phyloP scores from a whole-genome alignment of 2,329 filamentous ascomycete genomes.

The Grosmannia huntii region DNA sequence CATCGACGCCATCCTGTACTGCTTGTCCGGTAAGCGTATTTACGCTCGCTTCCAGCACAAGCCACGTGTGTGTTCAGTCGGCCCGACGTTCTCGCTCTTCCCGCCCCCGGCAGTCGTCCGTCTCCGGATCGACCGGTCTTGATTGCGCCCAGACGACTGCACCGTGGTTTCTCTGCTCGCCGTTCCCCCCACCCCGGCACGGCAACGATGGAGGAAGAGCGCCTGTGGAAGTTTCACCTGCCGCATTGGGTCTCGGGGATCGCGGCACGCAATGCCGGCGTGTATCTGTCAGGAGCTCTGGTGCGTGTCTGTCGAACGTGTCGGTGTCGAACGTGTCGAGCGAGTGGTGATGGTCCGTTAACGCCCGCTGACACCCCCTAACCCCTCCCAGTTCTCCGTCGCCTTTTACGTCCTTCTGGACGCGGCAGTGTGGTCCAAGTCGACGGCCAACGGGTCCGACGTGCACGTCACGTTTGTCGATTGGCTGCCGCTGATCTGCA shows the following conservation, averaged over 20 bases:
- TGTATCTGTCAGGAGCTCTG: conserved; percentile 50
- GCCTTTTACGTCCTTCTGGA: conserved; percentile 59
- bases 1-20: not conserved
- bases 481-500: conserved; percentile 58
- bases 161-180: not conserved
- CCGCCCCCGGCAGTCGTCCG: too few species aligned
- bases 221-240: conserved; percentile 54
- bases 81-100: too few species aligned
- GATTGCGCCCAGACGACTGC: not conserved
- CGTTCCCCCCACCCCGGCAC: too few species aligned
- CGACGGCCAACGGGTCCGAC: conserved; percentile 43
- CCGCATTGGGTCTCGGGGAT: conserved; percentile 55
- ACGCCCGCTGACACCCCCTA: not conserved
- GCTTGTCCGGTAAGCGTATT: too few species aligned
- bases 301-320: conserved; percentile 30
- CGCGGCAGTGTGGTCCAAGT: conserved; percentile 54
- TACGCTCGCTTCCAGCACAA: too few species aligned
- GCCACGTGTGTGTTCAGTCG: too few species aligned
- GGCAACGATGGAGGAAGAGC: conserved; percentile 36
- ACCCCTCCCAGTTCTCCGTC: conserved; percentile 43
- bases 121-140: not conserved
- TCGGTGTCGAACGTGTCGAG: too few species aligned
- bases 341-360: too few species aligned
- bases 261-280: conserved; percentile 49
- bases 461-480: conserved; percentile 55